phyloP scores from a whole-genome alignment of 345 rosid species.

The Adansonia digitata region DNA sequence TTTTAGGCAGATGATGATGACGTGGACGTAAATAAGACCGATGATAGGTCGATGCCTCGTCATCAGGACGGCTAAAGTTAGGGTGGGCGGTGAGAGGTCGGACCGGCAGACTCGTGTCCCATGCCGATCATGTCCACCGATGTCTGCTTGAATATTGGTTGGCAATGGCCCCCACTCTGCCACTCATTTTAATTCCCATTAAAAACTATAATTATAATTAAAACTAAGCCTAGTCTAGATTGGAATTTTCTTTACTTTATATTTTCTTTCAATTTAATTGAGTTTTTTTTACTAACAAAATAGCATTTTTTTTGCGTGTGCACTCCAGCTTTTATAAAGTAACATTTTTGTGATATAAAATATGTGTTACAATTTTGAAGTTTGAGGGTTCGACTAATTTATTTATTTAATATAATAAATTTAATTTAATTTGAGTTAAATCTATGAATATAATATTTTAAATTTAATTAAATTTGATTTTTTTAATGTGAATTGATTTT shows the following conservation, averaged over 20 bases:
- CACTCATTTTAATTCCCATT: no score
- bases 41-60: neutral
- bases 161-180: conserved; percentile 13
- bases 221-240: neutral
- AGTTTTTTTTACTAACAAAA: neutral
- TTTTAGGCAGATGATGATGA: conserved; percentile 1
- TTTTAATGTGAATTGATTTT: no score
- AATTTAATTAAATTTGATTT: no score
- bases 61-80: neutral
- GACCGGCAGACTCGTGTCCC: neutral
- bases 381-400: no score
- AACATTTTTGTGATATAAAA: no score
- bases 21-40: neutral
- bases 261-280: neutral
- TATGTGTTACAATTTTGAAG: no score
- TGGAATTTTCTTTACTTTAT: neutral
- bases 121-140: neutral
- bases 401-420: no score
- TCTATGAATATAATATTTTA: no score
- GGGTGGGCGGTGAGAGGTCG: conserved; percentile 6
- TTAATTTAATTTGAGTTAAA: no score
- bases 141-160: neutral
- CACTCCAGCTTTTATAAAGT: no score
- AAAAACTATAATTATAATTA: neutral
- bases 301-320: no score